Base-by-base conservation (phyloP, 1,284 basidiomycete genomes). In the Ceratobasidium sp. region DNA sequence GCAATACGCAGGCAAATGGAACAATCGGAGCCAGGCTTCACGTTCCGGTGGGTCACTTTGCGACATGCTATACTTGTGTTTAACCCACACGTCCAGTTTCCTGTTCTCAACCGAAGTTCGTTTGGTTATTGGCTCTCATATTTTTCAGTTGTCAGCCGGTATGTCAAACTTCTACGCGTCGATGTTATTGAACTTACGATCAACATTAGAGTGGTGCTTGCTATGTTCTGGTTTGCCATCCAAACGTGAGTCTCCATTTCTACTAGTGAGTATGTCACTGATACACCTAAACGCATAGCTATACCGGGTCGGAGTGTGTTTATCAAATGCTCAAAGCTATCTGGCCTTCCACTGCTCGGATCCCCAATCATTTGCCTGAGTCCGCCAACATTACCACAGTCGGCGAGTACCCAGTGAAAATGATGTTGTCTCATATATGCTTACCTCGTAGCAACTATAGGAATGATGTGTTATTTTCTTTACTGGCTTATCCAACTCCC, bases 401-500 rank as follows among this genome's bases (percentile, higher is more conserved):
- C 51, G 89, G 90, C 69, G 19, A 56, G 45, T 64, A 41, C 36
- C 4, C 36, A 11, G 4, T 5, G 11, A 41, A 41, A 41, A 2
- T 51, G 48, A 53, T 17, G 54, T 50, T 22, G n/a, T 54, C 31
- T 56, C 24, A 50, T 29, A 51, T 50, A 67, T 27, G 67, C 69
- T 31, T 59, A 15, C 27, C 74, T 66, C 47, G 0, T 29, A 78
- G 74, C 24, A 48, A 9, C 44, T 27, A 27, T 77, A 85, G 87
- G 86, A 9, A 87, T 93, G 81, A 87, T 92, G 83, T 93, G 90
- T 80, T 95, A 93, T 82, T 89, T 93, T 82, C 81, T 95, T 41
- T 94, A 90, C 84, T 94, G 92, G 93, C 81, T 91, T 24, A 83
- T 91, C 31, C 89, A 92, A 80, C 86, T 91, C 77, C 93, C 93